Percentiles rank a stretch among this genome's conserved stretches.
Evolutionary conservation across 176 grass and related monocot species (phyloP).

Genomic region (Ampelocalamus luodianensis): DNA sequence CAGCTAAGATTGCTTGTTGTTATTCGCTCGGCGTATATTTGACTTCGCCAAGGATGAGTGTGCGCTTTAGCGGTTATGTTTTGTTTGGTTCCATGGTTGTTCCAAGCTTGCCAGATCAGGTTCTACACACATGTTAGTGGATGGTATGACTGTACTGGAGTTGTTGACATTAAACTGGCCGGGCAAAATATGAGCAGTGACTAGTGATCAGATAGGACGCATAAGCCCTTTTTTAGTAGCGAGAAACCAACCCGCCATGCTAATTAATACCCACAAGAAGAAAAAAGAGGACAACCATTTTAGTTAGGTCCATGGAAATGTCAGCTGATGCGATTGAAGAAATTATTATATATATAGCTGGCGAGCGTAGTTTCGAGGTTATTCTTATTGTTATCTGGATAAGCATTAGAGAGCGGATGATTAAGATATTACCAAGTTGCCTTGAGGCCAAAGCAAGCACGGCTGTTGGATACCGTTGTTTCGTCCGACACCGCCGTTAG

Average conservation of each 20-base stretch:
- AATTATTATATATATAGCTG: not conserved
- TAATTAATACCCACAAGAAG: not conserved
- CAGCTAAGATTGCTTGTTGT: not conserved
- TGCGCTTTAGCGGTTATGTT: not conserved
- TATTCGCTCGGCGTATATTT: not conserved
- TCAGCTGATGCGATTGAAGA: not conserved
- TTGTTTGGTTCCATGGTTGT: not conserved
- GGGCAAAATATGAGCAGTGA: not conserved
- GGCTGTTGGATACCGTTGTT: slow-evolving; percentile 32
- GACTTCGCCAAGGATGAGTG: not conserved
- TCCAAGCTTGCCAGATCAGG: not conserved
- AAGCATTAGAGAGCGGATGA: not conserved
- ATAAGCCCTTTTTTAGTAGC: not conserved
- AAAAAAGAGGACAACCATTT: not conserved
- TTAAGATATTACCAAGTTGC: not conserved
- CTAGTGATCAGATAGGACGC: not conserved
- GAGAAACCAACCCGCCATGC: not conserved
- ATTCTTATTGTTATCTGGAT: not conserved
- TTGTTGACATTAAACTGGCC: not conserved
- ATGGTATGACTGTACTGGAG: not conserved
- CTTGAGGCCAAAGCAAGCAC: slow-evolving; percentile 32
- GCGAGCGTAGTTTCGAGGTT: not conserved
- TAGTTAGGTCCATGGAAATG: not conserved
- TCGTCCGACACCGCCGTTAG: slow-evolving; percentile 1
- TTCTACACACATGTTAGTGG: not conserved